These are phyloP conservation scores for Pleurotus tuoliensis DNA, from an alignment of 768 basidiomycete genomes.

Conservation along the genomic window DNA sequence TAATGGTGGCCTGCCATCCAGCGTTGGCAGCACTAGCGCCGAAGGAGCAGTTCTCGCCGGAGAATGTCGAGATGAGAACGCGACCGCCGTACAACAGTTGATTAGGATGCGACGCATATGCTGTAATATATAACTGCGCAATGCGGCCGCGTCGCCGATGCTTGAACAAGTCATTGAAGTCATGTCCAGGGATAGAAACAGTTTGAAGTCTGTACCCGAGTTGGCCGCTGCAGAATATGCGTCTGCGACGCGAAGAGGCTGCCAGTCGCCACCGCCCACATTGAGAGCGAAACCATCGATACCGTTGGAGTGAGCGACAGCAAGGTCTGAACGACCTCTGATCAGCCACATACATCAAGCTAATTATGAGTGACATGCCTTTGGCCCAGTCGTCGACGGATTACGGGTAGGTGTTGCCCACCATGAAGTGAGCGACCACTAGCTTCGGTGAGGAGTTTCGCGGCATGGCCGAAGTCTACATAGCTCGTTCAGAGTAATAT, in stretches of 20 bases:
- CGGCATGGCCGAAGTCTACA: not conserved
- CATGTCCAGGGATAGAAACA: constrained; percentile 82
- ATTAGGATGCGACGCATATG: constrained; percentile 53
- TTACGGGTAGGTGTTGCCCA: constrained; percentile 69
- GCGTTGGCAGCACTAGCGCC: constrained; percentile 46
- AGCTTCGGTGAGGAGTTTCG: not conserved
- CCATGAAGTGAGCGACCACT: constrained; percentile 51
- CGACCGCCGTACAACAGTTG: constrained; percentile 44
- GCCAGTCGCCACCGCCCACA: constrained; percentile 62
- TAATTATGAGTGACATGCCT: constrained; percentile 19
- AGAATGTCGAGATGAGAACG: constrained; percentile 66
- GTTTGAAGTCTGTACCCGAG: constrained; percentile 55
- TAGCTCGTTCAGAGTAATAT: not conserved
- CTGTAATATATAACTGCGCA: constrained; percentile 57
- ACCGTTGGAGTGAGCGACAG: constrained; percentile 50
- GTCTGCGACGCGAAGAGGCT: constrained; percentile 54
- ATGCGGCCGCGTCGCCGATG: constrained; percentile 39
- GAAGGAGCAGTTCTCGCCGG: constrained; percentile 67
- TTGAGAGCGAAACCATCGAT: constrained; percentile 75
- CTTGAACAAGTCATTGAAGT: constrained; percentile 52
- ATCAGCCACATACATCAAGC: not conserved
- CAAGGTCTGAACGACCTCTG: constrained; percentile 31
- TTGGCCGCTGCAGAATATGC: constrained; percentile 60
- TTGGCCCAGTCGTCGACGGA: constrained; percentile 40
- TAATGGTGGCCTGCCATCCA: constrained; percentile 45